These are phyloP conservation scores for Venturia aucupariae DNA, from an alignment of 2,329 filamentous ascomycete genomes.

Conservation along the genomic window DNA sequence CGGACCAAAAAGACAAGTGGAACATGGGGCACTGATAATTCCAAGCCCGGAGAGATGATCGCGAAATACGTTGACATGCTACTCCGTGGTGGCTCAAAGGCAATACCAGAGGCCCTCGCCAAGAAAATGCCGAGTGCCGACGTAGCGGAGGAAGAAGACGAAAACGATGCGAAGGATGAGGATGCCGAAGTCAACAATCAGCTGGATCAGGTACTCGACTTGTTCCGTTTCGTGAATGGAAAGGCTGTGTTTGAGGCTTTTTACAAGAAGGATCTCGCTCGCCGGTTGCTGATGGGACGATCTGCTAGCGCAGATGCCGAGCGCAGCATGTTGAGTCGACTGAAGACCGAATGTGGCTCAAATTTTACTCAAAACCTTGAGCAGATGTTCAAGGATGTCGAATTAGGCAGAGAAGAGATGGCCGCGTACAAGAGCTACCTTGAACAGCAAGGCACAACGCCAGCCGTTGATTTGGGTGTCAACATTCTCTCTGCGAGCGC, in stretches of 20 bases:
- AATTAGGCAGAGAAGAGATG: slow-evolving; percentile 89
- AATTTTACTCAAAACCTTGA: slow-evolving; percentile 96
- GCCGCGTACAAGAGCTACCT: slow-evolving; percentile 67
- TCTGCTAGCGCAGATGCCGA: slow-evolving; percentile 94
- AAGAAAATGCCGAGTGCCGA: slow-evolving; percentile 42
- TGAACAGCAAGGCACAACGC: slow-evolving; percentile 48
- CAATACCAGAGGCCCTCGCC: slow-evolving; percentile 58
- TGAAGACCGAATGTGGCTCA: slow-evolving; percentile 88
- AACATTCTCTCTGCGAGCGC: slow-evolving; percentile 84
- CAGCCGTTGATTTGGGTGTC: slow-evolving; percentile 65
- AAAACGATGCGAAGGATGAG: slow-evolving; percentile 65
- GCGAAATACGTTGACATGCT: slow-evolving; percentile 92
- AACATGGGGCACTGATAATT: slow-evolving; percentile 72
- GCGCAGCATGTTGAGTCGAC: slow-evolving; percentile 83
- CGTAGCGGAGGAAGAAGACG: slow-evolving; percentile 44
- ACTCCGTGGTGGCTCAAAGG: slow-evolving; percentile 78
- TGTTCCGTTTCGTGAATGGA: slow-evolving; percentile 94
- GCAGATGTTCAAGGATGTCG: slow-evolving; percentile 98
- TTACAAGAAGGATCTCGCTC: slow-evolving; percentile 94
- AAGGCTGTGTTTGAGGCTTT: slow-evolving; percentile 98
- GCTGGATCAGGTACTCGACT: slow-evolving; percentile 81
- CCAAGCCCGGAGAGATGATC: slow-evolving; percentile 97
- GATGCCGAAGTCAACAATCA: slow-evolving; percentile 87
- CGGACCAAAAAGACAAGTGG: slow-evolving; percentile 62
- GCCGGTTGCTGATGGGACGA: slow-evolving; percentile 79